A percentile compares a stretch with the other conserved stretches of the same genome.
These are phyloP conservation scores for Corrigiola litoralis DNA, from an alignment of 179 eudicot species.

Conservation along the genomic window DNA sequence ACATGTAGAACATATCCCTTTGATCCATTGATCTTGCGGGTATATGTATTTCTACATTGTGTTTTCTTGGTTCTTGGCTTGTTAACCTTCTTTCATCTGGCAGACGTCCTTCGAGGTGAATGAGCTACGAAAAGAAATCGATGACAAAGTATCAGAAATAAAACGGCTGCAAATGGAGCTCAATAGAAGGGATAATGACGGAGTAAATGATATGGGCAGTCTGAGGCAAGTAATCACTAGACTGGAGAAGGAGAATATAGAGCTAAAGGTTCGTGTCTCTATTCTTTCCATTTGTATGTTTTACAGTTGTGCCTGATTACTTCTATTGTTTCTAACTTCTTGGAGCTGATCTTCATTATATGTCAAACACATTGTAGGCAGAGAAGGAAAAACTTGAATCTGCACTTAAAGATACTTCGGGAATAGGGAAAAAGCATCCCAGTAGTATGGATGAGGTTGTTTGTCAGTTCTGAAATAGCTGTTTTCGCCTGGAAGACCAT, in stretches of 20 bases:
- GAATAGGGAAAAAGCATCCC: slow-evolving; percentile 25
- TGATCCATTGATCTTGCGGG: background rate
- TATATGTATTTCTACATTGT: background rate
- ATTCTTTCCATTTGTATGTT: slow-evolving; percentile 8
- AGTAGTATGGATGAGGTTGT: slow-evolving; percentile 45
- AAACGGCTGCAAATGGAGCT: slow-evolving; percentile 59
- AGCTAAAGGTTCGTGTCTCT: slow-evolving; percentile 54
- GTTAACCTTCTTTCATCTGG: background rate
- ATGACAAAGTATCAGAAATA: slow-evolving; percentile 55
- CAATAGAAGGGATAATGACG: slow-evolving; percentile 40
- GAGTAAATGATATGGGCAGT: slow-evolving; percentile 35
- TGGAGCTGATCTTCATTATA: slow-evolving; percentile 6
- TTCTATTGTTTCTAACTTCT: background rate
- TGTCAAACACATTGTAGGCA: slow-evolving; percentile 36
- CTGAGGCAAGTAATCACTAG: slow-evolving; percentile 50
- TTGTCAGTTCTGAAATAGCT: background rate
- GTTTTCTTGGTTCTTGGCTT: slow-evolving; percentile 1
- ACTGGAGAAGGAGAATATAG: slow-evolving; percentile 63
- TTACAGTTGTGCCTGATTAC: background rate
- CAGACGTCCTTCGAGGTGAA: slow-evolving; percentile 52
- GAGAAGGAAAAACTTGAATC: slow-evolving; percentile 66
- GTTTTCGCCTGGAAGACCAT: background rate
- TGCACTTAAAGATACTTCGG: slow-evolving; percentile 41
- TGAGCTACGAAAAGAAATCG: slow-evolving; percentile 51
- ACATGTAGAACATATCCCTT: background rate